phyloP scores from a whole-genome alignment of 2,329 filamentous ascomycete species.

The Fusarium sp. region DNA sequence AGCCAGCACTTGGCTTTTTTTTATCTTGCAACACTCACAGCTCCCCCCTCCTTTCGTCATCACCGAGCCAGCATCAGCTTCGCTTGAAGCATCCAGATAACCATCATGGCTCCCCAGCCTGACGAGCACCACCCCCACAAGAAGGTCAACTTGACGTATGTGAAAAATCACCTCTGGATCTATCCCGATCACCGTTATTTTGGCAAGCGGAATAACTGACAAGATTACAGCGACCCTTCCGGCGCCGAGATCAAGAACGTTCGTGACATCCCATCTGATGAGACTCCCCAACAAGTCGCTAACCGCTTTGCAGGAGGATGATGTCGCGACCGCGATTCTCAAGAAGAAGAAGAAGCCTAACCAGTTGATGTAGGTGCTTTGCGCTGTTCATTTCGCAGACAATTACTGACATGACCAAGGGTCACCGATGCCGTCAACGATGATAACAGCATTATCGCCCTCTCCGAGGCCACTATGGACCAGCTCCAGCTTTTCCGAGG shows the following conservation, averaged over 20 bases:
- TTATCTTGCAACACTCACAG: slow-evolving; percentile 16
- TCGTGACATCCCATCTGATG: slow-evolving; percentile 50
- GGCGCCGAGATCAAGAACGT: slow-evolving; percentile 88
- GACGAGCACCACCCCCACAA: slow-evolving; percentile 65
- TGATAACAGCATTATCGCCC: slow-evolving; percentile 99
- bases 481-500: slow-evolving; percentile 97
- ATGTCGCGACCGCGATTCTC: slow-evolving; percentile 93
- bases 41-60: slow-evolving; percentile 40
- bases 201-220: slow-evolving; percentile 50
- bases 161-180: neutral
- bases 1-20: slow-evolving; percentile 37
- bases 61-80: slow-evolving; percentile 41
- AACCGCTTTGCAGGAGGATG: slow-evolving; percentile 74
- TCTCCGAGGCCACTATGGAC: slow-evolving; percentile 99
- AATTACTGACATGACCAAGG: slow-evolving; percentile 59
- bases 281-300: slow-evolving; percentile 42
- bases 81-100: slow-evolving; percentile 41
- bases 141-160: slow-evolving; percentile 87
- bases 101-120: slow-evolving; percentile 77
- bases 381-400: slow-evolving; percentile 1
- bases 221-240: slow-evolving; percentile 77
- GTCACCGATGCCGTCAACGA: slow-evolving; percentile 99
- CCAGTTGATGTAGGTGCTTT: slow-evolving; percentile 83
- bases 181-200: neutral
- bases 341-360: slow-evolving; percentile 99